Evolutionary conservation across 257 asterid species (phyloP).

Genomic region (Solanum chmielewskii): DNA sequence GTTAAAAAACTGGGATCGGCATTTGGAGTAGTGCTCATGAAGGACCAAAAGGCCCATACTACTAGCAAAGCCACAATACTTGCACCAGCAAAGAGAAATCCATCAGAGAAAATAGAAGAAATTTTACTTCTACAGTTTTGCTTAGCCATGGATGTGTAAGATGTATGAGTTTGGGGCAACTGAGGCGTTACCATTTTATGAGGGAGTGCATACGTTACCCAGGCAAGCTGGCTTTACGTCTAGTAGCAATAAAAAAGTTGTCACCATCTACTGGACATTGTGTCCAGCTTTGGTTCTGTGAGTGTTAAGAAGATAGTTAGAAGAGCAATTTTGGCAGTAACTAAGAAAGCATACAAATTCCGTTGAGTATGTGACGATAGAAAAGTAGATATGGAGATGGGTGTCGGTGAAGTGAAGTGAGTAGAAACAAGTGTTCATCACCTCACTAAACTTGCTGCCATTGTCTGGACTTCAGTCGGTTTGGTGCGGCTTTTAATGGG

Average conservation of each 20-base stretch:
- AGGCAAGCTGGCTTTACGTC: conserved; percentile 26
- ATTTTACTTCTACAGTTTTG: conserved; percentile 29
- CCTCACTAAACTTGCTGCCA: not conserved
- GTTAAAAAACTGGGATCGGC: conserved; percentile 11
- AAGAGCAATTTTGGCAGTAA: conserved; percentile 2
- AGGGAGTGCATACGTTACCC: not conserved
- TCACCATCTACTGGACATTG: not conserved
- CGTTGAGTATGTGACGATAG: conserved; percentile 4
- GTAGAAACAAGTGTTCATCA: not conserved
- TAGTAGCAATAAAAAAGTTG: conserved; percentile 11
- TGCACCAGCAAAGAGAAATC: conserved; percentile 36
- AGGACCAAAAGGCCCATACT: conserved; percentile 51
- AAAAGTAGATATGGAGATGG: not conserved
- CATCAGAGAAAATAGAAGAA: conserved; percentile 24
- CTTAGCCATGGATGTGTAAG: conserved; percentile 25
- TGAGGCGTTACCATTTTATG: conserved; percentile 32
- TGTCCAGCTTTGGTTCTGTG: not conserved
- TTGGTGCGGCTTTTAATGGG: not conserved
- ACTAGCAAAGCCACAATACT: conserved; percentile 31
- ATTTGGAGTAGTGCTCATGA: conserved; percentile 17
- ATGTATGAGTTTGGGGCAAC: conserved; percentile 12
- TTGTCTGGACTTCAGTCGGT: not conserved
- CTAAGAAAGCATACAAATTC: not conserved
- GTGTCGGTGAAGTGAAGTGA: not conserved
- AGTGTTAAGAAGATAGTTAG: not conserved